phyloP scores from a whole-genome alignment of 2,329 filamentous ascomycete genomes.

The Lachnellula occidentalis region DNA sequence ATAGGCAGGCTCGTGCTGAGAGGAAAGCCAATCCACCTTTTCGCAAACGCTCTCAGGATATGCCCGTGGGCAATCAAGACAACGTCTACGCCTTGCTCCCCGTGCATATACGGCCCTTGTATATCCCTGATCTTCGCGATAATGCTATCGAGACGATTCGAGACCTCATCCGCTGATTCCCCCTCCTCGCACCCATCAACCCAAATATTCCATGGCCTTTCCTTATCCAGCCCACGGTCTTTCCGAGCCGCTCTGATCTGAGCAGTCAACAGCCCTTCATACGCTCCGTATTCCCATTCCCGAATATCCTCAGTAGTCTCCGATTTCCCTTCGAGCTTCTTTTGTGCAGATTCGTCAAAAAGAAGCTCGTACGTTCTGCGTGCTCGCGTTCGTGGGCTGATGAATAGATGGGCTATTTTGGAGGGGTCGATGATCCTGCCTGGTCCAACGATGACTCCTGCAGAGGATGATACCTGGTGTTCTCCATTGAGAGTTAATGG shows the following conservation, averaged over 20 bases:
- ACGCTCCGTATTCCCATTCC: constrained; percentile 47
- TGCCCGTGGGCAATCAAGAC: constrained; percentile 43
- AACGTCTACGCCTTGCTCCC: constrained; percentile 41
- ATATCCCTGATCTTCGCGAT: constrained; percentile 45
- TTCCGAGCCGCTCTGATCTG: constrained; percentile 38
- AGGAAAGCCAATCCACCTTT: constrained; percentile 46
- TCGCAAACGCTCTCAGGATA: constrained; percentile 49
- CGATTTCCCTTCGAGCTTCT: constrained; percentile 19
- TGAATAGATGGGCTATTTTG: constrained; percentile 38
- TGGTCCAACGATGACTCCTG: constrained; percentile 38
- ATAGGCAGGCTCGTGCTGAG: constrained; percentile 30
- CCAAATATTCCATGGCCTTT: constrained; percentile 47
- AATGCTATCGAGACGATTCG: constrained; percentile 41
- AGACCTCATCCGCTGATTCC: constrained; percentile 44
- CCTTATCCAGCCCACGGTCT: constrained; percentile 38
- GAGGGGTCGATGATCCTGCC: constrained; percentile 44
- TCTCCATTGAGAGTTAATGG: constrained; percentile 36
- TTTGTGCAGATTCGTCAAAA: constrained; percentile 30
- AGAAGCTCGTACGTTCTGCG: constrained; percentile 41
- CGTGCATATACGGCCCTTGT: constrained; percentile 40
- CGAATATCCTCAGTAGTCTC: constrained; percentile 40
- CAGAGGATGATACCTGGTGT: constrained; percentile 39
- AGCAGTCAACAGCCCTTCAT: constrained; percentile 41
- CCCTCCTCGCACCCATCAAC: constrained; percentile 45
- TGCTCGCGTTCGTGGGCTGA: constrained; percentile 43